Base-by-base conservation (phyloP, 2,329 filamentous ascomycete genomes). In the Aspergillus sp. region DNA sequence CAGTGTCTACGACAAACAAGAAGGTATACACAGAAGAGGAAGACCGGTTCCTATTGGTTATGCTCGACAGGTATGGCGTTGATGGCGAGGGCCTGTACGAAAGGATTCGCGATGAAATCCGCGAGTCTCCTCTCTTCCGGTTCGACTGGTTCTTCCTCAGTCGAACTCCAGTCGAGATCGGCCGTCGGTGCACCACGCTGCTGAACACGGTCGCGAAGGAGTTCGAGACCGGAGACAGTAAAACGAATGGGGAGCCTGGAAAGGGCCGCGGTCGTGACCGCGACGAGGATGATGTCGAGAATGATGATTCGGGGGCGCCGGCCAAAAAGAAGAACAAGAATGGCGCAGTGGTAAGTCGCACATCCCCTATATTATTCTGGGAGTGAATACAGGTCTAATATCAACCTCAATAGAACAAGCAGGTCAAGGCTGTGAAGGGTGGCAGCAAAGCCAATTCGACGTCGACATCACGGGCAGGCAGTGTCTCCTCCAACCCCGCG, bases 111-210 rank as follows among this genome's bases (percentile, higher is more conserved):
- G 91, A 97, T 52, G 93, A 97, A 64, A 95, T 98, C 53, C 86
- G 90, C 30, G 90, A 96, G 53, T 91, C 86, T 44, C 90, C 93
- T 7, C 75, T 98, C 4, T 98, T 98, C 78, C 83, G 93, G 33
- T 98, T 98, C 59, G 93, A 98, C 65, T 98, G 94, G 94, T 98
- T 98, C 74, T 96, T 98, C 76, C 78, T 98, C 33, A 95, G 88
- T 65, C 82, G 93, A 37, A 98, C 91, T 4, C 89, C 93, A 0
- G 84, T 90, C 39, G 93, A 98, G 69, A 86, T 98, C 56, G 86
- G 89, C 49, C 84, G 93, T 57, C 82, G 94, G 41, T 97, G 93
- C 71, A 94, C 88, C 29, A 98, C 94, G 1, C 78, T 98, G 41
- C 81, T 98, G 51, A 95, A 91, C 31, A 95, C 93, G 0, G 89